These are phyloP conservation scores for Penicillium angulare DNA, from an alignment of 495 filamentous ascomycete species.

Conservation along the genomic window DNA sequence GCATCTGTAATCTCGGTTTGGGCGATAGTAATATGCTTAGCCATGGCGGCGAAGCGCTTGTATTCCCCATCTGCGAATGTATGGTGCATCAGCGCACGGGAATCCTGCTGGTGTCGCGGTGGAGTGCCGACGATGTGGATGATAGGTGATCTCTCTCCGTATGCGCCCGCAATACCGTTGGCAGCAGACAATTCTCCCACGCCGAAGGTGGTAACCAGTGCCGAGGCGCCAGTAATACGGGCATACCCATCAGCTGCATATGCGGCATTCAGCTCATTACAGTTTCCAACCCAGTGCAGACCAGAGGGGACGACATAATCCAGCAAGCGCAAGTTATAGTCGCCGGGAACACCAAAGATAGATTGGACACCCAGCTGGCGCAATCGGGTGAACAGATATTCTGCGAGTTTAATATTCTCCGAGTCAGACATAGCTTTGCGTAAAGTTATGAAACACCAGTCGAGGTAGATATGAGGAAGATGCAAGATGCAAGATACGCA, in stretches of 20 bases:
- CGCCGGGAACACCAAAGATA: slow-evolving; percentile 69
- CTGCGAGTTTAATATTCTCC: slow-evolving; percentile 35
- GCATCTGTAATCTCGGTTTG: slow-evolving; percentile 38
- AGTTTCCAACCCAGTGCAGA: slow-evolving; percentile 75
- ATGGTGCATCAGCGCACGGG: slow-evolving; percentile 40
- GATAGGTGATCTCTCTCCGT: slow-evolving; percentile 72
- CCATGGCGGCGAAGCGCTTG: slow-evolving; percentile 37
- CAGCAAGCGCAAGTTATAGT: slow-evolving; percentile 69
- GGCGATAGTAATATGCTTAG: slow-evolving; percentile 36
- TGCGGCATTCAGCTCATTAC: slow-evolving; percentile 80
- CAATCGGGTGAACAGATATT: slow-evolving; percentile 70
- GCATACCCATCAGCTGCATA: slow-evolving; percentile 84
- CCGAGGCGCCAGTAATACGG: slow-evolving; percentile 67
- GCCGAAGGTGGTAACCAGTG: slow-evolving; percentile 76
- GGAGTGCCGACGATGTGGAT: slow-evolving; percentile 75
- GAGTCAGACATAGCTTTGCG: slow-evolving; percentile 16
- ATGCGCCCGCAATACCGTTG: slow-evolving; percentile 70
- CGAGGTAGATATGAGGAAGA: too few relatives aligned
- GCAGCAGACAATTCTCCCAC: slow-evolving; percentile 77
- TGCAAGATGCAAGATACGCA: background rate
- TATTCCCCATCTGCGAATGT: slow-evolving; percentile 45
- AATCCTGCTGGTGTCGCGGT: slow-evolving; percentile 26
- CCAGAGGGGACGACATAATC: slow-evolving; percentile 64
- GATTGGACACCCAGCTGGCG: slow-evolving; percentile 66
- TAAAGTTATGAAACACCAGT: too few relatives aligned